Conservation (phyloP, 2,329 filamentous ascomycete species). For the Dothistroma septosporum region DNA sequence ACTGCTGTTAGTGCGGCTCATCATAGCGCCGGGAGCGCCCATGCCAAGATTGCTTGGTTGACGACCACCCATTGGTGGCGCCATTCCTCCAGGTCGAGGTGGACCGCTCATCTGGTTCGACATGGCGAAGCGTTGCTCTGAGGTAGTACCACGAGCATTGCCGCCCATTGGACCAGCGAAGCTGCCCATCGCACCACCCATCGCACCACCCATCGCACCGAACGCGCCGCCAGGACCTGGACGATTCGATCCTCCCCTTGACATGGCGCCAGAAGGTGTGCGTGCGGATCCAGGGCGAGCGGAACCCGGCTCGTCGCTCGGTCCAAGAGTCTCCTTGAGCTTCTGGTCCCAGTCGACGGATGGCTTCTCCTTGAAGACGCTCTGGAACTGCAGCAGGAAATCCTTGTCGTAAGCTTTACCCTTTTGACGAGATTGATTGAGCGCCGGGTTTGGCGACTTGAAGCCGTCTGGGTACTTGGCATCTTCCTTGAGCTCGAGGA, state of each 20-base stretch:
- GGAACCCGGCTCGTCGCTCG: slow-evolving; percentile 57
- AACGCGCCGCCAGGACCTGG: slow-evolving; percentile 40
- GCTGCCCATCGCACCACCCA: slow-evolving; percentile 46
- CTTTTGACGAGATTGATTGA: slow-evolving; percentile 75
- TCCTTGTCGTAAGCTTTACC: slow-evolving; percentile 92
- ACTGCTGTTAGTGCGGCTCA: slow-evolving; percentile 61
- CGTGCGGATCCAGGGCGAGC: slow-evolving; percentile 59
- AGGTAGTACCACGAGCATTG: slow-evolving; percentile 62
- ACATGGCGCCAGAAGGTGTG: slow-evolving; percentile 45
- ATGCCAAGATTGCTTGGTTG: slow-evolving; percentile 56
- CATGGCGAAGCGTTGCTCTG: slow-evolving; percentile 63
- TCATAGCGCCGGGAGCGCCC: slow-evolving; percentile 36
- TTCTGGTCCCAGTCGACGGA: slow-evolving; percentile 89
- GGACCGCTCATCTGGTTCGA: slow-evolving; percentile 22
- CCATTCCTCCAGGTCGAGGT: slow-evolving; percentile 40
- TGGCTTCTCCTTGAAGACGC: slow-evolving; percentile 93
- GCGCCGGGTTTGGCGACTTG: slow-evolving; percentile 81
- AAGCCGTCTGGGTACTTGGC: slow-evolving; percentile 80
- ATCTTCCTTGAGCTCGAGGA: slow-evolving; percentile 70
- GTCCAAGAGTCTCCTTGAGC: slow-evolving; percentile 79
- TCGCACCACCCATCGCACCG: slow-evolving; percentile 59
- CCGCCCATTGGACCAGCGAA: slow-evolving; percentile 31
- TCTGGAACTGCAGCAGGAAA: slow-evolving; percentile 94
- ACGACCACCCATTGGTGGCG: slow-evolving; percentile 34
- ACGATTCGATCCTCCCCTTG: slow-evolving; percentile 44